Percentiles rank a stretch among this genome's conserved stretches.
These are phyloP conservation scores for Dorcoceras hygrometricum DNA, from an alignment of 257 asterid genomes.

Conservation along the genomic window DNA sequence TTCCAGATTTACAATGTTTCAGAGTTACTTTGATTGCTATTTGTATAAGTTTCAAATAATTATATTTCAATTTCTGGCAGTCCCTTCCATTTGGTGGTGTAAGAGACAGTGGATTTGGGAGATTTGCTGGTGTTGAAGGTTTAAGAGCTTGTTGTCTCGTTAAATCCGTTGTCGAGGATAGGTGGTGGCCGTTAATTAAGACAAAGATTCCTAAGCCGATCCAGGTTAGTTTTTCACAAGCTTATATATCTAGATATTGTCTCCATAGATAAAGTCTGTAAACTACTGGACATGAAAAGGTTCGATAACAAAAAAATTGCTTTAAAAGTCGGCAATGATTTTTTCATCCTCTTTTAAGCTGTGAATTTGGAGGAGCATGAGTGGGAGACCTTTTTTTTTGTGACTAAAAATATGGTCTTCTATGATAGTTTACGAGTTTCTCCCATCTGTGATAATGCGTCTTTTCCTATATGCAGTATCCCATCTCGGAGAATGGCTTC, in stretches of 20 bases:
- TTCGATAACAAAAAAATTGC: background rate
- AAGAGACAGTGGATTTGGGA: slow-evolving; percentile 95
- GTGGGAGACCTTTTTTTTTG: no score
- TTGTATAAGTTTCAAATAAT: background rate
- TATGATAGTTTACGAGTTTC: background rate
- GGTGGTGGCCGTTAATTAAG: slow-evolving; percentile 94
- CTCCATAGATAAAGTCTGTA: no score
- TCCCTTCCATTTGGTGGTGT: slow-evolving; percentile 98
- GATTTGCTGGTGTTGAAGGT: slow-evolving; percentile 96
- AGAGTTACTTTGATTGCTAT: background rate
- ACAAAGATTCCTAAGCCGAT: slow-evolving; percentile 95
- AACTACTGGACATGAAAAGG: background rate
- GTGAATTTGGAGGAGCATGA: no score
- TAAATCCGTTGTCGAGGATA: slow-evolving; percentile 88
- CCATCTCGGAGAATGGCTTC: slow-evolving; percentile 72
- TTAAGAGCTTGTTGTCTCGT: slow-evolving; percentile 95
- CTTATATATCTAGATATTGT: background rate
- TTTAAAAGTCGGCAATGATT: no score
- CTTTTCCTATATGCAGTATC: slow-evolving; percentile 53
- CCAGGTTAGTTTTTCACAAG: slow-evolving; percentile 46
- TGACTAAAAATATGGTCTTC: background rate
- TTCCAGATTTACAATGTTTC: background rate
- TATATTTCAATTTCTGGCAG: slow-evolving; percentile 37
- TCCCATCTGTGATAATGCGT: background rate
- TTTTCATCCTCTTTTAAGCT: no score